Base-by-base conservation (phyloP, 768 basidiomycete species). In the Suillus clintonianus region DNA sequence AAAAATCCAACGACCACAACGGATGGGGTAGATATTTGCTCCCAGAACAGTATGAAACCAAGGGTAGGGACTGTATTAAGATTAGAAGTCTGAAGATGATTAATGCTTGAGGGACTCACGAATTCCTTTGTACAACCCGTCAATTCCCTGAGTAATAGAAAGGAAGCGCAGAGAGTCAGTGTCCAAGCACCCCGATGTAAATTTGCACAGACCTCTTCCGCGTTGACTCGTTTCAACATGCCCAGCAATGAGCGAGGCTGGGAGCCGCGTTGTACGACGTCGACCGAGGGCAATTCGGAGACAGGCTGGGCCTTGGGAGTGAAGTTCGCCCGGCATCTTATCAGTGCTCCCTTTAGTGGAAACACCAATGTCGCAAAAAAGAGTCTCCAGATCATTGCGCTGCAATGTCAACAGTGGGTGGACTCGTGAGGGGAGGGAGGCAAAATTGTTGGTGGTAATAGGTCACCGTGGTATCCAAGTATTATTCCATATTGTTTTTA, bases 251-350 rank as follows among this genome's bases (percentile, higher is more conserved):
- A 51, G 17, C 17, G 30, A 51, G 50, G 50, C 4, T 19, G 27
- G 17, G 50, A 30, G 17, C 4, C 17, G 4, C 14, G 48, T 30
- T 50, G 27, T 17, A 30, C 17, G 19, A 30, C 24, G 48, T 50
- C 50, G 27, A 32, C 10, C 27, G 13, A 30, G 15, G 50, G 50
- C 17, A 32, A 51, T 30, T 51, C 50, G 30, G 50, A 17, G 9
- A 54, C 14, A 45, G 42, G 27, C 13, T 17, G n/a, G 10, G 17
- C 17, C 14, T 48, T 30, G 19, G 60, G 53, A 61, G 27, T 61
- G 51, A 54, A 61, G 53, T 57, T 56, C 19, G 60, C 60, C 13
- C 53, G 19, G 34, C 53, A 57, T 47, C 60, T 50, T 34, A 61
- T 34, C n/a, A 61, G 48, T 24, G 47, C 60, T 57, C 45, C 60